Evolutionary conservation across 495 filamentous ascomycete genomes (phyloP).

Genomic region (Bacidia gigantensis): DNA sequence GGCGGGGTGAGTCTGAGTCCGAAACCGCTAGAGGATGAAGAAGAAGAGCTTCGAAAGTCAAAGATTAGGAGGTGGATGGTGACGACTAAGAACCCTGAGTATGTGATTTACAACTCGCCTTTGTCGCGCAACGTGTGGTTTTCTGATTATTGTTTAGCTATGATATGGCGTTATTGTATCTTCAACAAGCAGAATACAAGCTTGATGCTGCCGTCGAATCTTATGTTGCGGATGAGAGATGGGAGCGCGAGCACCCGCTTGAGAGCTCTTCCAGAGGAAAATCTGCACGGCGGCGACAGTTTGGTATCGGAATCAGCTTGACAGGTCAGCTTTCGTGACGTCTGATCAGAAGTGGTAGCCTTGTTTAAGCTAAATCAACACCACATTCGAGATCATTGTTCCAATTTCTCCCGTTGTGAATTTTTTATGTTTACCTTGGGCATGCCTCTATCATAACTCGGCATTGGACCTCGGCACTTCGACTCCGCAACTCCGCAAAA

Average conservation of each 20-base stretch:
- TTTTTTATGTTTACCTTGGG: too few species aligned
- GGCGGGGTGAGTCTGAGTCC: slow-evolving; percentile 50
- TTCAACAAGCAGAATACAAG: slow-evolving; percentile 51
- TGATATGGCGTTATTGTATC: slow-evolving; percentile 55
- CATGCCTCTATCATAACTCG: too few species aligned
- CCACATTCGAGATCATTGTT: too few species aligned
- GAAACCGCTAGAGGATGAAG: slow-evolving; percentile 51
- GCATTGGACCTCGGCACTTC: slow-evolving; percentile 1
- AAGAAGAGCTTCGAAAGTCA: slow-evolving; percentile 48
- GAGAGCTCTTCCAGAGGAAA: slow-evolving; percentile 28
- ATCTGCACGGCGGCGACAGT: slow-evolving; percentile 12
- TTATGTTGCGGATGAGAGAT: slow-evolving; percentile 52
- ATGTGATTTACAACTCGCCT: slow-evolving; percentile 15
- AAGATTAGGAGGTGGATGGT: slow-evolving; percentile 61
- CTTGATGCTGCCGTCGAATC: slow-evolving; percentile 44
- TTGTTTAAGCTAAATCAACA: too few species aligned
- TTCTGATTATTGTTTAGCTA: slow-evolving; percentile 33
- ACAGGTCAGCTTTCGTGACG: slow-evolving; percentile 13
- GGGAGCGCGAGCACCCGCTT: slow-evolving; percentile 57
- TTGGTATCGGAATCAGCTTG: slow-evolving; percentile 4
- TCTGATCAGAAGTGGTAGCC: too few species aligned
- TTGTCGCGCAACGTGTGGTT: slow-evolving; percentile 1
- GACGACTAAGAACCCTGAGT: slow-evolving; percentile 53
- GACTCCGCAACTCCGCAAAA: background rate
- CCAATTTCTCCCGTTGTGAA: too few species aligned